phyloP scores from a whole-genome alignment of 2,329 filamentous ascomycete species.

The Cordyceps fumosorosea region DNA sequence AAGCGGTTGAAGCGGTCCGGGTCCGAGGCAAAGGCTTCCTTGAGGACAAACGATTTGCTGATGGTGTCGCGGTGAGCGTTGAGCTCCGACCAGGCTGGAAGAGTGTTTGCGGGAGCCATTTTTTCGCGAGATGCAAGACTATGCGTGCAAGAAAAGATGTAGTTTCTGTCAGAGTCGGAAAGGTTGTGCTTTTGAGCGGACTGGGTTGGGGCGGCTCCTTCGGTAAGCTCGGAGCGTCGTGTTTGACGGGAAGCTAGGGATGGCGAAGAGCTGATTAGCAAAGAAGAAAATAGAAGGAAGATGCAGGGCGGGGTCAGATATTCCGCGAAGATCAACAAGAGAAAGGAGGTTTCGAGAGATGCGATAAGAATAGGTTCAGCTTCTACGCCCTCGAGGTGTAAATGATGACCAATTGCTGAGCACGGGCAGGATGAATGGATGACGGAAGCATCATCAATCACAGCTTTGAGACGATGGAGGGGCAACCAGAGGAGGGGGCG shows the following conservation, averaged over 20 bases:
- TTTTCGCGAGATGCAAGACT: slow-evolving; percentile 17
- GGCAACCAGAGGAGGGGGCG: slow-evolving; percentile 11
- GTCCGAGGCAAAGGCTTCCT: slow-evolving; percentile 87
- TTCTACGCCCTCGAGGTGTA: background rate
- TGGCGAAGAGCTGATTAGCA: background rate
- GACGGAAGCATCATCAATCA: slow-evolving; percentile 12
- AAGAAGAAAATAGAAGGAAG: background rate
- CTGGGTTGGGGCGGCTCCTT: background rate
- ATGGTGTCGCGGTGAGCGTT: slow-evolving; percentile 82
- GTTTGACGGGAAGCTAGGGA: background rate
- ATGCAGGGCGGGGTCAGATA: background rate
- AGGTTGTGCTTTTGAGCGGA: background rate
- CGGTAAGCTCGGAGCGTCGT: background rate
- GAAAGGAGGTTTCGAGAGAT: background rate
- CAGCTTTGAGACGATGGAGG: slow-evolving; percentile 9
- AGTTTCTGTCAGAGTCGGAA: too few species aligned
- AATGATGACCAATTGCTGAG: slow-evolving; percentile 9
- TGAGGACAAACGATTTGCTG: slow-evolving; percentile 85
- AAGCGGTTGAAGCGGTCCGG: slow-evolving; percentile 85
- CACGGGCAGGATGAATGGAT: background rate
- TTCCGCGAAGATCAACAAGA: background rate
- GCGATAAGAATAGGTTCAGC: background rate
- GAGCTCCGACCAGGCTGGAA: slow-evolving; percentile 83
- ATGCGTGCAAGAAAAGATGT: background rate
- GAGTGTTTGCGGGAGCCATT: slow-evolving; percentile 79